Percentiles rank a stretch among this genome's conserved stretches.
Evolutionary conservation across 2,329 filamentous ascomycete species (phyloP).

Genomic region (Fusarium subglutinans): DNA sequence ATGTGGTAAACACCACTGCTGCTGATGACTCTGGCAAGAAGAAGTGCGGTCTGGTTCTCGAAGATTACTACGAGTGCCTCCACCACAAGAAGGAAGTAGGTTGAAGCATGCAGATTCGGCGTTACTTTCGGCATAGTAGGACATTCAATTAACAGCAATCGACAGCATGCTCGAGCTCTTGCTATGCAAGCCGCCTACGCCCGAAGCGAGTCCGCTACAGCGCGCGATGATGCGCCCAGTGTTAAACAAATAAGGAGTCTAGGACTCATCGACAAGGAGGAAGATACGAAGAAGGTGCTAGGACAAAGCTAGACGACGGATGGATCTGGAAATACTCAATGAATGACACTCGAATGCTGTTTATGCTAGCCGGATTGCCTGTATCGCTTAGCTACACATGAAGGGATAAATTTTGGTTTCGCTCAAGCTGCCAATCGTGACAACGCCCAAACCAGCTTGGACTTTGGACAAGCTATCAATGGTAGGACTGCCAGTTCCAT

Average conservation of each 20-base stretch:
- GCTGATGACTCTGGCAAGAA: conserved; percentile 84
- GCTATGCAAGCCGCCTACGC: conserved; percentile 86
- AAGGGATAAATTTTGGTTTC: conserved; percentile 37
- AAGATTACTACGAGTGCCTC: conserved; percentile 99
- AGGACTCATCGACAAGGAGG: conserved; percentile 84
- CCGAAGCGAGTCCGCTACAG: conserved; percentile 77
- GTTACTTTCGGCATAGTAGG: not conserved
- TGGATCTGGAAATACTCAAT: conserved; percentile 6
- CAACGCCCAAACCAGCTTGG: not conserved
- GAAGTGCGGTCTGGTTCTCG: conserved; percentile 85
- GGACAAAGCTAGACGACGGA: conserved; percentile 44
- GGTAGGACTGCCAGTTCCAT: not conserved
- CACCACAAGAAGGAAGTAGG: conserved; percentile 98
- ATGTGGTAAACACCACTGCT: conserved; percentile 88
- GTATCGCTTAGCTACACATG: conserved; percentile 28
- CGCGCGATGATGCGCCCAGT: conserved; percentile 82
- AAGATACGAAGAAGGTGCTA: conserved; percentile 74
- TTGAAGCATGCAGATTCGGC: conserved; percentile 24
- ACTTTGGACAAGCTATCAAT: not conserved
- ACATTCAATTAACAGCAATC: conserved; percentile 21
- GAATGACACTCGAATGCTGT: conserved; percentile 8
- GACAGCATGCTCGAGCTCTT: conserved; percentile 78
- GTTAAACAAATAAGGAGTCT: conserved; percentile 88
- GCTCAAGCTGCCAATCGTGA: not conserved
- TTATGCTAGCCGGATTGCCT: not conserved